A percentile compares a stretch with the other conserved stretches of the same genome.
Conservation (phyloP, 2,329 filamentous ascomycete genomes). For the Xylaria digitata region DNA sequence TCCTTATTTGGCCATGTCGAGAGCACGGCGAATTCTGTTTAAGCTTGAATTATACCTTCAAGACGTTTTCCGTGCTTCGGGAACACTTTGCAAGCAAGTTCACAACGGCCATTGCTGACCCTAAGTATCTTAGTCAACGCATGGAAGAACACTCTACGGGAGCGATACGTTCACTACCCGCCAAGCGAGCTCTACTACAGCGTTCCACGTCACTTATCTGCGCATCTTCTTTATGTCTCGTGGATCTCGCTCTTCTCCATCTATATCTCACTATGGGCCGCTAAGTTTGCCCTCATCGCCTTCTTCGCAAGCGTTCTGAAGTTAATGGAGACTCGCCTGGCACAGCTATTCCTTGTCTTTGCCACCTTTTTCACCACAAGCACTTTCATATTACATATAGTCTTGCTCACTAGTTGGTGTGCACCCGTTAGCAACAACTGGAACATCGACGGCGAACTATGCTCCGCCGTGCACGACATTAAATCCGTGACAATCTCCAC, state of each 20-base stretch:
- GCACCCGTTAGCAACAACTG: conserved; percentile 40
- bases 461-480: conserved; percentile 44
- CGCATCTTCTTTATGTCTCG: conserved; percentile 42
- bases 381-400: conserved; percentile 40
- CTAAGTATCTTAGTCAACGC: conserved; percentile 33
- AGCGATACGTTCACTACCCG: conserved; percentile 37
- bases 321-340: conserved; percentile 32
- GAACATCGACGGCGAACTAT: conserved; percentile 39
- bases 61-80: not conserved
- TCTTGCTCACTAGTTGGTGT: conserved; percentile 41
- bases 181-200: conserved; percentile 41
- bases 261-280: conserved; percentile 44
- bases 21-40: not conserved
- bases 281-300: conserved; percentile 44
- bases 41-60: not conserved
- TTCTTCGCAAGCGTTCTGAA: conserved; percentile 40
- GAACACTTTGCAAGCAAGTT: not conserved
- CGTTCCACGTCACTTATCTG: conserved; percentile 36
- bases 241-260: conserved; percentile 46
- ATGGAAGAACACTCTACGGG: conserved; percentile 43
- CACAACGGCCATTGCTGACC: not conserved
- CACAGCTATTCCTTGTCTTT: conserved; percentile 33
- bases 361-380: conserved; percentile 31
- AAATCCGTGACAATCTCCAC: conserved; percentile 42
- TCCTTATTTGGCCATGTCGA: not conserved